A percentile compares a stretch with the other conserved stretches of the same genome.
These are phyloP conservation scores for Fomes fomentarius DNA, from an alignment of 1,284 basidiomycete species.

Conservation along the genomic window DNA sequence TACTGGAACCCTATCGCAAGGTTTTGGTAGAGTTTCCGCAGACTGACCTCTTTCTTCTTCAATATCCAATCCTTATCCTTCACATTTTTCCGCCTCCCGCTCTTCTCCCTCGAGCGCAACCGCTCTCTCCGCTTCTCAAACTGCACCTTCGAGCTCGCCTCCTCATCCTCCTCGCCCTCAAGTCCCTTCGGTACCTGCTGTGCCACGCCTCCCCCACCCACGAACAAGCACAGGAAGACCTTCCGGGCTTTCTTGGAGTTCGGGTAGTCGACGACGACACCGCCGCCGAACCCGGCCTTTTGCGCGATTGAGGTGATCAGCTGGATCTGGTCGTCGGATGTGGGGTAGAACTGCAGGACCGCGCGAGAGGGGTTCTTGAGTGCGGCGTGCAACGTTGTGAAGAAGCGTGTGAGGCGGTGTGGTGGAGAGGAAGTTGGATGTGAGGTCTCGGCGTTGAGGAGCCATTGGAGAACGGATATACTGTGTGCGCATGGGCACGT, in stretches of 20 bases:
- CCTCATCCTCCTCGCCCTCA: conserved; percentile 62
- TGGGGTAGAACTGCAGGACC: conserved; percentile 95
- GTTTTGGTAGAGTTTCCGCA: background rate
- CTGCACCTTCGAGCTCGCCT: conserved; percentile 49
- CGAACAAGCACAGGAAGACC: conserved; percentile 88
- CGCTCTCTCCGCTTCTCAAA: conserved; percentile 71
- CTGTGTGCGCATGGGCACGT: conserved; percentile 46
- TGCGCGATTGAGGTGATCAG: conserved; percentile 95
- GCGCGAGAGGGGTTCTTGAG: conserved; percentile 93
- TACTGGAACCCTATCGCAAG: background rate
- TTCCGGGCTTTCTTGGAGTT: conserved; percentile 95
- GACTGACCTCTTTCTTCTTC: conserved; percentile 78
- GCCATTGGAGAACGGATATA: conserved; percentile 98
- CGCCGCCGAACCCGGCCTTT: conserved; percentile 95
- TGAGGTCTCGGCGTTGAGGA: conserved; percentile 95
- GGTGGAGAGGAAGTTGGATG: conserved; percentile 91
- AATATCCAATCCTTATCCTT: conserved; percentile 83
- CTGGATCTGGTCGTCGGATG: conserved; percentile 93
- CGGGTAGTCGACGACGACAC: conserved; percentile 95
- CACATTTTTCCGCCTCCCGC: conserved; percentile 64
- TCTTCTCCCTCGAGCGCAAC: conserved; percentile 53
- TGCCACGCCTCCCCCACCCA: conserved; percentile 68
- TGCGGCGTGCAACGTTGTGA: conserved; percentile 93
- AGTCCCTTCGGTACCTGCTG: conserved; percentile 76
- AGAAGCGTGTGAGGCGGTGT: conserved; percentile 91